Conservation (phyloP, 2,329 filamentous ascomycete genomes). For the Ophiostoma pallidulum region DNA sequence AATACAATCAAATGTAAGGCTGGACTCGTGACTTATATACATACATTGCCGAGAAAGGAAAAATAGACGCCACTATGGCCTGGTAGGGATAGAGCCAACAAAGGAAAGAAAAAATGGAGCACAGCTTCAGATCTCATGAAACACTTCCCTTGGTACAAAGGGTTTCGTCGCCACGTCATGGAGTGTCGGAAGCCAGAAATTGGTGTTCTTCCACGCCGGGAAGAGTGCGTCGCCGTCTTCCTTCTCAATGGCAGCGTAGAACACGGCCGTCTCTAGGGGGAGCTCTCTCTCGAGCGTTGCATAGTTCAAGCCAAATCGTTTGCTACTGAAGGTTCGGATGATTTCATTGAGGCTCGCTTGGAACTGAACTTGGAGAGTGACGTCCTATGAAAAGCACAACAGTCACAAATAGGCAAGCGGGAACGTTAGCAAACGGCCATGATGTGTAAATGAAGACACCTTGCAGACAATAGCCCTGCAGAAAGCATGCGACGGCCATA, state of each 20-base stretch:
- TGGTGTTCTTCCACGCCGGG: slow-evolving; percentile 1
- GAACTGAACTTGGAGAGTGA: slow-evolving; percentile 6
- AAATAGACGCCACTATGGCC: too few species aligned
- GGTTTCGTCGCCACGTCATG: background rate
- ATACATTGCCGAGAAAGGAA: too few species aligned
- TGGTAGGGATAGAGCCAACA: too few species aligned
- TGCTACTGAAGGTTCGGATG: slow-evolving; percentile 1
- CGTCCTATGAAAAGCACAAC: slow-evolving; percentile 3
- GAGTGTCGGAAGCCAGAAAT: slow-evolving; percentile 12
- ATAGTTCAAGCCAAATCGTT: slow-evolving; percentile 4
- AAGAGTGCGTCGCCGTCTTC: background rate
- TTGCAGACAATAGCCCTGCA: too few species aligned
- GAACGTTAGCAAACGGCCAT: background rate
- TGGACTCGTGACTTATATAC: too few species aligned
- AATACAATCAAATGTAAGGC: too few species aligned
- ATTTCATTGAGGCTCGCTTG: slow-evolving; percentile 12
- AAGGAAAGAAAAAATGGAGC: background rate
- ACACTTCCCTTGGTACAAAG: background rate
- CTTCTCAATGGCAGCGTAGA: background rate
- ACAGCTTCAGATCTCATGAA: background rate
- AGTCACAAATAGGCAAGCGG: background rate
- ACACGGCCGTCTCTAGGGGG: background rate
- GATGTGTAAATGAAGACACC: too few species aligned
- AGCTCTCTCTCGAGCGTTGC: background rate
- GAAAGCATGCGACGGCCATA: too few species aligned